phyloP scores from a whole-genome alignment of 1,284 basidiomycete species.

The Hortiboletus rubellus region DNA sequence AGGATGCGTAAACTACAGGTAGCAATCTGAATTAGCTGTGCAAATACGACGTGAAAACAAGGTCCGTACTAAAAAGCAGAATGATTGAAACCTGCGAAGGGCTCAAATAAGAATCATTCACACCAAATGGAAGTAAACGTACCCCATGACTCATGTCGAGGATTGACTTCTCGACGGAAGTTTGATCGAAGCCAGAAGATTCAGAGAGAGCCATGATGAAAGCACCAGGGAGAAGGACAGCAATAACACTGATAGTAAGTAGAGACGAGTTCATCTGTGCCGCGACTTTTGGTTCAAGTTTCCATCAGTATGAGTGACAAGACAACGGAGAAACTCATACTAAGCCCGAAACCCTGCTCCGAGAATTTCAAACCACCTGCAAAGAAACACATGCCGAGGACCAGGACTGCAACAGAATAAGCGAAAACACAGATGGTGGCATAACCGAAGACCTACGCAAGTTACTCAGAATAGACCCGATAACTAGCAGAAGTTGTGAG shows the following conservation, averaged over 20 bases:
- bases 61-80: slow-evolving; percentile 65
- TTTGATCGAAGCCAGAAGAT: slow-evolving; percentile 35
- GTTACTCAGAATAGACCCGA: slow-evolving; percentile 79
- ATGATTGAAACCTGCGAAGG: slow-evolving; percentile 64
- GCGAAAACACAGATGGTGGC: background rate
- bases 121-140: slow-evolving; percentile 25
- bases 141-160: slow-evolving; percentile 77
- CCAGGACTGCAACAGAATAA: slow-evolving; percentile 51
- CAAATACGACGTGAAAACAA: slow-evolving; percentile 3
- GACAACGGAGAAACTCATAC: slow-evolving; percentile 38
- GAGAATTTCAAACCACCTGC: slow-evolving; percentile 73
- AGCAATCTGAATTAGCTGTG: background rate
- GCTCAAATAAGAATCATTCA: slow-evolving; percentile 3
- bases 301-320: slow-evolving; percentile 3
- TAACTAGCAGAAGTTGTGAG: slow-evolving; percentile 46
- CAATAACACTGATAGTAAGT: slow-evolving; percentile 75
- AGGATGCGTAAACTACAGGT: slow-evolving; percentile 62
- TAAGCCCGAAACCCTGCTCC: slow-evolving; percentile 71
- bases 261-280: slow-evolving; percentile 79
- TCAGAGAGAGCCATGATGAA: slow-evolving; percentile 46
- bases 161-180: slow-evolving; percentile 49
- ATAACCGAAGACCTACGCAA: slow-evolving; percentile 46
- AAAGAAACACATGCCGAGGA: slow-evolving; percentile 77
- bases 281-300: slow-evolving; percentile 48
- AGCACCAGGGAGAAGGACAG: slow-evolving; percentile 74